Evolutionary conservation across 176 grass and related monocot species (phyloP), one percentile per base, ranked within the genome.

Genomic region (Chrysopogon serrulatus): DNA sequence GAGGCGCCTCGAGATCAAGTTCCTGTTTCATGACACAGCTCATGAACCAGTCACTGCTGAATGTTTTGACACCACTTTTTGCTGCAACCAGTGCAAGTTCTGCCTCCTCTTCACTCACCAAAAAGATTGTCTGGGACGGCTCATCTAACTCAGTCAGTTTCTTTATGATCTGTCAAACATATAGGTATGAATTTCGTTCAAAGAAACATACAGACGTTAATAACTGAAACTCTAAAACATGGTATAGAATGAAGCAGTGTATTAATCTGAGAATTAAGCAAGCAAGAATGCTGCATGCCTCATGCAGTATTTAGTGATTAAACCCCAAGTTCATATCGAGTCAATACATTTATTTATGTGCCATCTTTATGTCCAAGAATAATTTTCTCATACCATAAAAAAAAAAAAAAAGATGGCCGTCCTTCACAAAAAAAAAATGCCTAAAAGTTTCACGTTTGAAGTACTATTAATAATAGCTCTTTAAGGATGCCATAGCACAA

Each of bases 21-120:
- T 94, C 80, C 72, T 97, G 95, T 51, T 82, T 94, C 95, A 97
- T 97, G 80, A 97, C 83, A 78, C 90, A 94, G 63, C 81, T 92
- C 88, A 97, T 92, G 62, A 97, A 69, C 95, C 95, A 97, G 18
- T 97, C 95, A 67, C 90, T 89, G 74, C 61, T 97, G 67, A 92
- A 97, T 61, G 90, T 94, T 77, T 77, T 84, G 12, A 92, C 62
- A 40, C 95, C 88, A 67, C 74, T 78, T 79, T 83, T 92, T 54
- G 88, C 88, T n/a, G 92, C 87, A 71, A 31, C 31, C 87, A 71
- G 60, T 23, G 90, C 92, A 84, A 87, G 87, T 30, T 89, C 80
- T 47, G 83, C 85, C 43, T 94, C 92, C 53, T 97, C 92, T 48
- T 97, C 95, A 65, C 92, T 89, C 15, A 86, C 92, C 84, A 97